Percentiles rank a stretch among this genome's conserved stretches.
Conservation (phyloP, 306 rosid species). For the Cercis canadensis region DNA sequence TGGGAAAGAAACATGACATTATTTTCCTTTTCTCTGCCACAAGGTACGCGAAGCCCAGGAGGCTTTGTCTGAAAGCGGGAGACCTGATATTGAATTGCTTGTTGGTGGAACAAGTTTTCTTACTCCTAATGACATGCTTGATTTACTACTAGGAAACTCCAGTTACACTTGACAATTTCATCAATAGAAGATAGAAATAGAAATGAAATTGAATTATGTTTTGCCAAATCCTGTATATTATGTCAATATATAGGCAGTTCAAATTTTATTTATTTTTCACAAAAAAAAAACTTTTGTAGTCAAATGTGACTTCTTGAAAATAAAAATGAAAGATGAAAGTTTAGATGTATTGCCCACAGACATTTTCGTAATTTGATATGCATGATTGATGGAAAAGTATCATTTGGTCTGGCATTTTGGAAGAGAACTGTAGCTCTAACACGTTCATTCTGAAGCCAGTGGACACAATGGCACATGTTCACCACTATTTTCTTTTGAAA, state of each 20-base stretch:
- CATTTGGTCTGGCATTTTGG: neutral
- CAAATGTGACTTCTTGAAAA: no score
- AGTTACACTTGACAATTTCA: slow-evolving; percentile 53
- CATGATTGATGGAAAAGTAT: neutral
- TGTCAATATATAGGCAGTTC: slow-evolving; percentile 10
- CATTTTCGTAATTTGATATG: neutral
- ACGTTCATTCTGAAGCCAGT: no score
- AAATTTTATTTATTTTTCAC: no score
- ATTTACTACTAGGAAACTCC: slow-evolving; percentile 67
- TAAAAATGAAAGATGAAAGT: no score
- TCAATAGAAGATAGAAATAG: slow-evolving; percentile 10
- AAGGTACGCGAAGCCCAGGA: slow-evolving; percentile 89
- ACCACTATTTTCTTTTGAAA: no score
- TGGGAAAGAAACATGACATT: slow-evolving; percentile 31
- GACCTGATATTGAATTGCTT: slow-evolving; percentile 87
- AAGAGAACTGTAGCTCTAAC: no score
- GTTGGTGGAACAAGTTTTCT: slow-evolving; percentile 89
- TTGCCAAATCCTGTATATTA: slow-evolving; percentile 19
- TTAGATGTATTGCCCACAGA: neutral
- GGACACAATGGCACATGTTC: no score
- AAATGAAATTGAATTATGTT: slow-evolving; percentile 27
- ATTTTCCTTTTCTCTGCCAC: slow-evolving; percentile 17
- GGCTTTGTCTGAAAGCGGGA: slow-evolving; percentile 82
- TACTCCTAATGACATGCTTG: slow-evolving; percentile 79
- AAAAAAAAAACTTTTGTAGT: no score